Conservation (phyloP, 768 basidiomycete species). For the Coprinellus aureogranulatus region DNA sequence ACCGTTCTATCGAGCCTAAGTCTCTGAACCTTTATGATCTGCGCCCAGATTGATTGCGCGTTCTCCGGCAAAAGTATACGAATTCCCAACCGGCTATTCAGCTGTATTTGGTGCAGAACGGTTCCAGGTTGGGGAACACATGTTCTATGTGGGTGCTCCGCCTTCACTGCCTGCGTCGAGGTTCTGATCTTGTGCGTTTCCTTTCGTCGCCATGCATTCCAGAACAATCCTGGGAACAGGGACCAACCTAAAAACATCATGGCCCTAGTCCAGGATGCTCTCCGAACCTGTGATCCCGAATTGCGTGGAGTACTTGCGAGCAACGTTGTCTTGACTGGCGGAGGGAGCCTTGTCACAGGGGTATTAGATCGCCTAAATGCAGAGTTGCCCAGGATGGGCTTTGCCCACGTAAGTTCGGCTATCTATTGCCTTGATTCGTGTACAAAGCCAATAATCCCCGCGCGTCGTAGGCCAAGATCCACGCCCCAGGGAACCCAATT, state of each 20-base stretch:
- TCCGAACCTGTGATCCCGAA: constrained; percentile 88
- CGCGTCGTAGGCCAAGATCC: constrained; percentile 70
- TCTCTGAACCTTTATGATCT: not conserved
- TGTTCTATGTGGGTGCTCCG: constrained; percentile 68
- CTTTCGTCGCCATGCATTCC: constrained; percentile 2
- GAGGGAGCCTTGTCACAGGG: constrained; percentile 83
- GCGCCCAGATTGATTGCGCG: constrained; percentile 55
- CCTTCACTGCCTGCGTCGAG: too few species aligned
- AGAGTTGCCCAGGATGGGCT: constrained; percentile 65
- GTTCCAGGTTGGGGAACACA: constrained; percentile 81
- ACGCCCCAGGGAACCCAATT: constrained; percentile 85
- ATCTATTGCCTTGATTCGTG: not conserved
- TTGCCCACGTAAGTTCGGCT: constrained; percentile 65
- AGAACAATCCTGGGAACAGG: constrained; percentile 45
- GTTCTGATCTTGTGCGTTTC: constrained; percentile 37
- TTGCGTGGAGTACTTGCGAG: constrained; percentile 85
- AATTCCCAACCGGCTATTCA: constrained; percentile 94
- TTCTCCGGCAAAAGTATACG: constrained; percentile 69
- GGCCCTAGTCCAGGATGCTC: constrained; percentile 69
- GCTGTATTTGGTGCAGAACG: constrained; percentile 80
- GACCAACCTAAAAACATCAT: constrained; percentile 75
- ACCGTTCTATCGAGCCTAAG: not conserved
- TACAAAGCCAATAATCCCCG: not conserved
- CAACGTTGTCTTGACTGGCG: constrained; percentile 95
- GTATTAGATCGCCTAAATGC: constrained; percentile 77